These are phyloP conservation scores for Phaeosphaeriaceae sp. DNA, from an alignment of 2,329 filamentous ascomycete genomes.

Conservation along the genomic window DNA sequence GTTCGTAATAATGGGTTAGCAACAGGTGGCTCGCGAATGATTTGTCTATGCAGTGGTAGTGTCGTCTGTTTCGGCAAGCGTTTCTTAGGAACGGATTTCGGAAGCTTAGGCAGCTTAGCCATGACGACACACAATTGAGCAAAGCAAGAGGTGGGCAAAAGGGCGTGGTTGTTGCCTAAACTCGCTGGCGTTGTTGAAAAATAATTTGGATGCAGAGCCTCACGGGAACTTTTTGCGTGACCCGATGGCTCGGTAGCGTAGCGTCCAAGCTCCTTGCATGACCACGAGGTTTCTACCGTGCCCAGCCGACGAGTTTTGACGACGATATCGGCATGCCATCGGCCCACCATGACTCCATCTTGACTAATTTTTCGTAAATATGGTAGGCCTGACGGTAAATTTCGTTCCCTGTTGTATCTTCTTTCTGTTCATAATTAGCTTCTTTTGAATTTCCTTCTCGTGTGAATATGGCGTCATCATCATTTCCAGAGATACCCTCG, in stretches of 20 bases:
- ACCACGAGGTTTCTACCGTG: constrained; percentile 28
- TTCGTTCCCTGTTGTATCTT: constrained; percentile 4
- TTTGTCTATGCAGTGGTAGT: constrained; percentile 21
- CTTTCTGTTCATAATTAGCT: not conserved
- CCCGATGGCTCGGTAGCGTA: constrained; percentile 15
- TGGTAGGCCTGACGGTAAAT: no score
- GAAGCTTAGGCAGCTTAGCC: constrained; percentile 42
- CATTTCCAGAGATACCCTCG: constrained; percentile 40
- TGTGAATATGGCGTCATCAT: constrained; percentile 27
- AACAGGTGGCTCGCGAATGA: constrained; percentile 16
- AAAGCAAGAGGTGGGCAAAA: not conserved
- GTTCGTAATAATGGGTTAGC: constrained; percentile 16
- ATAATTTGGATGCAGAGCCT: constrained; percentile 7
- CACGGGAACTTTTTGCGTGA: constrained; percentile 22
- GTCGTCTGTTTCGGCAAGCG: constrained; percentile 26
- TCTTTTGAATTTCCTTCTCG: not conserved
- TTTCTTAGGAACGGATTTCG: constrained; percentile 28
- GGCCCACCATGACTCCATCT: no score
- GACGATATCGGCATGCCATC: constrained; percentile 37
- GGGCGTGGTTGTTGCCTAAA: constrained; percentile 22
- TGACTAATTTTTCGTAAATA: constrained; percentile 3
- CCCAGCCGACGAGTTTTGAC: constrained; percentile 28
- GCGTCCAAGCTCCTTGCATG: constrained; percentile 19
- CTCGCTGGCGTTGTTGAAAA: constrained; percentile 17
- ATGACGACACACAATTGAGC: constrained; percentile 23